phyloP scores from a whole-genome alignment of 805 yeast species.

The Spathaspora arborariae region DNA sequence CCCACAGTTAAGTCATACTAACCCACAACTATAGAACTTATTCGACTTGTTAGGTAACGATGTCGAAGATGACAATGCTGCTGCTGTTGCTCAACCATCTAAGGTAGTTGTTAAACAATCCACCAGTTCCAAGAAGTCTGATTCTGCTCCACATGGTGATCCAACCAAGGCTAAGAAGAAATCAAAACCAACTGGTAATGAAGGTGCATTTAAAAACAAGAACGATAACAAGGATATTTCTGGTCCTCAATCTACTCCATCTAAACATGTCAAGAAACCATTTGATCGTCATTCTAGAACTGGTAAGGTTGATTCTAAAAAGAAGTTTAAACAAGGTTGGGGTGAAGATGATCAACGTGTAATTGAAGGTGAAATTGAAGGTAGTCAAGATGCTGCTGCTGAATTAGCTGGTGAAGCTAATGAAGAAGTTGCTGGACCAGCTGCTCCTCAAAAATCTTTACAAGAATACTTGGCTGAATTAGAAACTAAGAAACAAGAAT shows the following conservation, averaged over 20 bases:
- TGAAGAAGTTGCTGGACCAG: constrained; percentile 40
- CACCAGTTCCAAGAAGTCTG: constrained; percentile 85
- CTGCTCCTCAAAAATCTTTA: constrained; percentile 63
- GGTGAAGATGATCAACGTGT: constrained; percentile 70
- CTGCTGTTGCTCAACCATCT: constrained; percentile 51
- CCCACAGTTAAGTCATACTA: background rate
- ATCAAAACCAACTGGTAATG: constrained; percentile 77
- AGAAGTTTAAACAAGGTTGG: constrained; percentile 84
- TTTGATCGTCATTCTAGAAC: constrained; percentile 85
- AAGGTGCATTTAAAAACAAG: constrained; percentile 77
- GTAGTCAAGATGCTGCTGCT: constrained; percentile 31
- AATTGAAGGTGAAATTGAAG: constrained; percentile 63
- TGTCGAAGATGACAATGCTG: constrained; percentile 78
- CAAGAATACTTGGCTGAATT: constrained; percentile 82
- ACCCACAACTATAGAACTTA: constrained; percentile 53
- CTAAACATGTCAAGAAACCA: constrained; percentile 54
- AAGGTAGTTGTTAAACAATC: constrained; percentile 77
- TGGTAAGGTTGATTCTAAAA: constrained; percentile 79
- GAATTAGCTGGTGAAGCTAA: constrained; percentile 46
- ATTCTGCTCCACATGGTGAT: constrained; percentile 79
- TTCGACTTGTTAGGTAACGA: constrained; percentile 84
- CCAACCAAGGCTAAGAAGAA: constrained; percentile 74
- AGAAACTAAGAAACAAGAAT: constrained; percentile 41
- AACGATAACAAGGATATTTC: constrained; percentile 68
- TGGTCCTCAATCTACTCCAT: constrained; percentile 49